Conservation (phyloP, 768 basidiomycete species). For the Leccinellum luteum region DNA sequence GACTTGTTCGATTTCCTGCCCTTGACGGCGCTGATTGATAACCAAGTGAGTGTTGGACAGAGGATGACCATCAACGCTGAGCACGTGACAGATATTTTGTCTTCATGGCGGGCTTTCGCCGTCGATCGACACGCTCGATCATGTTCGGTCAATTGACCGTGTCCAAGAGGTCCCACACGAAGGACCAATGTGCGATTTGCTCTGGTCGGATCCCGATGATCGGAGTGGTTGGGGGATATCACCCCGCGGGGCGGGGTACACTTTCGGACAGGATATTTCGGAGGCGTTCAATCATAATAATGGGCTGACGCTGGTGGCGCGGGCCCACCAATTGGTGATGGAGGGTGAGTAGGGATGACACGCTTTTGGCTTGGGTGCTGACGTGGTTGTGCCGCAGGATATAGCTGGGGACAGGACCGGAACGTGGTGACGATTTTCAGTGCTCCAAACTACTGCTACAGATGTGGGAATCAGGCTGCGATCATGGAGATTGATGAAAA, state of each 20-base stretch:
- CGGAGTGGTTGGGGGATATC: slow-evolving; percentile 99
- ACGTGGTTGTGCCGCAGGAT: slow-evolving; percentile 48
- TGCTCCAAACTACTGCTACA: slow-evolving; percentile 99
- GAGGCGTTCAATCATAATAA: slow-evolving; percentile 99
- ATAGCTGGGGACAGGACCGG: slow-evolving; percentile 98
- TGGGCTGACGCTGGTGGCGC: slow-evolving; percentile 90
- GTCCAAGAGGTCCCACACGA: slow-evolving; percentile 99
- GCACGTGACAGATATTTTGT: slow-evolving; percentile 82
- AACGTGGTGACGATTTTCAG: slow-evolving; percentile 99
- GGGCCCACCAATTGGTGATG: slow-evolving; percentile 95
- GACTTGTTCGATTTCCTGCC: slow-evolving; percentile 98
- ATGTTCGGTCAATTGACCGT: slow-evolving; percentile 97
- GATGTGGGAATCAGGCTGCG: slow-evolving; percentile 98
- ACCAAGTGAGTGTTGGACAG: slow-evolving; percentile 72
- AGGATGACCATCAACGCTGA: slow-evolving; percentile 8
- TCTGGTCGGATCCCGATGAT: slow-evolving; percentile 99
- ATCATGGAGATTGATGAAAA: slow-evolving; percentile 99
- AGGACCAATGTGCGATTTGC: slow-evolving; percentile 98
- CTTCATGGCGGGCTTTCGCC: slow-evolving; percentile 97
- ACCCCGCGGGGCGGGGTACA: slow-evolving; percentile 97
- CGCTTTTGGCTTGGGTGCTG: slow-evolving; percentile 4
- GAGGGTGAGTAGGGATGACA: slow-evolving; percentile 62
- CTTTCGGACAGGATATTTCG: slow-evolving; percentile 98
- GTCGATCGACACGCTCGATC: slow-evolving; percentile 99
- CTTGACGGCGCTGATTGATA: slow-evolving; percentile 96